These are phyloP conservation scores for Phaffomyces antillensis DNA, from an alignment of 805 yeast species.

Conservation along the genomic window DNA sequence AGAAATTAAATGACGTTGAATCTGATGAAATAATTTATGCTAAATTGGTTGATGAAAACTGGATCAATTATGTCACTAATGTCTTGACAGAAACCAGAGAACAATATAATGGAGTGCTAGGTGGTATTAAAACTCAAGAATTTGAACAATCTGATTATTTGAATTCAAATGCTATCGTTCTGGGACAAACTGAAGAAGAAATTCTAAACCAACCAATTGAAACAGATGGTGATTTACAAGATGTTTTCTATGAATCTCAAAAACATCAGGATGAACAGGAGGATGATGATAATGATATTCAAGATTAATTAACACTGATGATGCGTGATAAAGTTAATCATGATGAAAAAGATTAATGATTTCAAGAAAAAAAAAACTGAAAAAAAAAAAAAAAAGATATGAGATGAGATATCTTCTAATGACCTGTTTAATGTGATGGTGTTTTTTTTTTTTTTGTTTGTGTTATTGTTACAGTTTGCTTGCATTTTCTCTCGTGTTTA, in stretches of 20 bases:
- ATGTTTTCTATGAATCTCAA: constrained; percentile 2
- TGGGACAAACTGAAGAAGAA: constrained; percentile 24
- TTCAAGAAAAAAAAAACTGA: background rate
- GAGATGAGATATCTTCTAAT: too few species aligned
- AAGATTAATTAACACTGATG: background rate
- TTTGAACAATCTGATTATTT: constrained; percentile 18
- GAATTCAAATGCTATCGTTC: constrained; percentile 19
- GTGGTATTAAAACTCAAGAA: constrained; percentile 40
- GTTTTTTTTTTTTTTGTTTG: background rate
- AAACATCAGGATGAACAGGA: constrained; percentile 2
- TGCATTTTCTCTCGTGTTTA: background rate
- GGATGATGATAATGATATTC: constrained; percentile 1
- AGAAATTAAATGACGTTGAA: constrained; percentile 20
- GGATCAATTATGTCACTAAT: constrained; percentile 72
- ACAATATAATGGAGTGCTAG: constrained; percentile 81
- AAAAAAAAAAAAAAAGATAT: background rate
- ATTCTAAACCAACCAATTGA: constrained; percentile 16
- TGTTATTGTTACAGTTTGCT: background rate
- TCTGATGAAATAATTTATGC: constrained; percentile 21
- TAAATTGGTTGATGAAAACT: constrained; percentile 34
- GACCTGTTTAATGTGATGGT: too few species aligned
- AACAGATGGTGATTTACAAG: background rate
- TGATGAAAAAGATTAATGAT: background rate
- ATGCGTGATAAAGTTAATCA: background rate
- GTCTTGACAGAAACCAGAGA: constrained; percentile 75